Evolutionary conservation across 768 basidiomycete genomes (phyloP), one percentile per base, ranked within the genome.

Genomic region (Lactarius psammicola): DNA sequence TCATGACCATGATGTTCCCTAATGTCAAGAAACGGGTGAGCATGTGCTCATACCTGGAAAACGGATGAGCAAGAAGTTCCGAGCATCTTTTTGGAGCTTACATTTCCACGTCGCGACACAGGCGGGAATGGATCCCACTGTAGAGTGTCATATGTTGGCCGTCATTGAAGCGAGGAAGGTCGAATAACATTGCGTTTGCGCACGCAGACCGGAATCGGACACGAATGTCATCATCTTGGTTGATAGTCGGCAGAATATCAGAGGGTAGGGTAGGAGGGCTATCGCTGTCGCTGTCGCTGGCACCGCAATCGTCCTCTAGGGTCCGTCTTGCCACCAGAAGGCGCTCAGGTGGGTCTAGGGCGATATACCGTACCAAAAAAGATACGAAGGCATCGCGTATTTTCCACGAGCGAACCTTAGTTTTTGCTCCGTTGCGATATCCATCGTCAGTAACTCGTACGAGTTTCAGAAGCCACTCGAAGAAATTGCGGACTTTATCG

Each of bases 191-290:
- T 34, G 87, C 82, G 60, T 80, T 86, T n/a, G 83, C 75, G 17
- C 80, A 77, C 1, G 89, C 89, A 1, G 83, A 84, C 34, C 91
- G 87, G 72, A 94, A 90, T 18, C 96, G 86, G 55, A 97, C 89
- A 36, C 94, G 85, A 23, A 90, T 85, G 72, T 98, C 95, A 46
- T 79, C 75, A 74, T 98, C 91, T n/a, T 76, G 72, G 26, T 81
- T 81, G 70, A 92, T 70, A 31, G 73, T 73, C 13, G 84, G 83
- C 38, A 92, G 79, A 36, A 86, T 72, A 69, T 69, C 66, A 60
- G 80, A 72, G 15, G 88, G 84, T 66, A 69, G 38, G 38, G 23
- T 55, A 23, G 54, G 62, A 64, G 42, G 33, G 11, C 57, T 62
- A 31, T 59, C 53, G 17, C 36, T 40, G 7, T 59, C 31, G 34